Evolutionary conservation across 1,139 yeast genomes (phyloP), one percentile per base, ranked within the genome.

Genomic region (Yamadazyma aaseri): DNA sequence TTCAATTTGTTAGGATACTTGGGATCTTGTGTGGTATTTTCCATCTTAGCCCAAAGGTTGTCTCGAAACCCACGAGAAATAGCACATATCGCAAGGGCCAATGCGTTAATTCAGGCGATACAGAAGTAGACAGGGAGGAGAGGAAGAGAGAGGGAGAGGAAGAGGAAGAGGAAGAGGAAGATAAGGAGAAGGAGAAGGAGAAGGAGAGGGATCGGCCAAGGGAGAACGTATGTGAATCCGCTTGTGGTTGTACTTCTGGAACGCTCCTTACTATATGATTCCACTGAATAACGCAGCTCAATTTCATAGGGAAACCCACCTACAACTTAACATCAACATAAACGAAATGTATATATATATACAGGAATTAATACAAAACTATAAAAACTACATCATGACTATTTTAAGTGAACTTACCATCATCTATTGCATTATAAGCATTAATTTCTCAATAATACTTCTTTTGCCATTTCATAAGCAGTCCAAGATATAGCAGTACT

Each of bases 401-500:
- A 24, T 24, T 11, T 24, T 24, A 24, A 15, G 14, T 24, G 27
- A 24, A 12, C 9, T n/a, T n/a, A n/a, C n/a, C n/a, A n/a, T 18
- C 21, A 10, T 10, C 10, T 18, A 7, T 7, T 18, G 10, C 10
- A 18, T 18, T n/a, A 24, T 9, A 13, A 24, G 15, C n/a, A 14
- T 23, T 32, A 47, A 25, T 49, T 45, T 43, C 45, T 56, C 27
- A 62, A 55, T 49, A 75, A 60, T 33, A 83, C 71, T 49, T 80
- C 85, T 62, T 92, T 92, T 28, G 97, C 97, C 94, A 90, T 86
- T 58, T 92, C 98, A 60, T 94, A 92, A 15, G 96, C 90, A 2
- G 97, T 92, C 98, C 98, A 92, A 45, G 96, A 82, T 41, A 92
- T 90, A 21, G 98, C 98, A 9, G 98, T 90, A 31, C 95, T 84